A percentile compares a stretch with the other conserved stretches of the same genome.
Conservation (phyloP, 805 yeast species). For the Isabelozyma heimii region DNA sequence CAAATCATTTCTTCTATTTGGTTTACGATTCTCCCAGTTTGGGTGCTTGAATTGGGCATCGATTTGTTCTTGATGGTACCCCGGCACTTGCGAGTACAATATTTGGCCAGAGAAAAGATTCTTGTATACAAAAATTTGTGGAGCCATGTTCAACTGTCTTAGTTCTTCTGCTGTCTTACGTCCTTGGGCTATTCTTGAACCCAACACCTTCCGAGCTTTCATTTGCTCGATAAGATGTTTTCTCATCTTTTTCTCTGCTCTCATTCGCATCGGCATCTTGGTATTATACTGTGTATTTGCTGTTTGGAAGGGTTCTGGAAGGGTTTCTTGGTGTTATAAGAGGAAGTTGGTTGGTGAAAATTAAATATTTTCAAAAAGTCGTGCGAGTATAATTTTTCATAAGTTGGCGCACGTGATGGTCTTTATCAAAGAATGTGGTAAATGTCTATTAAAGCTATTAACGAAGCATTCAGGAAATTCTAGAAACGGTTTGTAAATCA, state of each 20-base stretch:
- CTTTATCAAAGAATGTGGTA: too few species aligned
- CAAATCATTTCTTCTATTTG: constrained; percentile 75
- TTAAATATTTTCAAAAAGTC: background rate
- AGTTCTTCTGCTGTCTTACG: constrained; percentile 32
- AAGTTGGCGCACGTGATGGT: too few species aligned
- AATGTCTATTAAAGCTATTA: too few species aligned
- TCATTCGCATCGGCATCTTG: constrained; percentile 34
- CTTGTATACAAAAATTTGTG: constrained; percentile 80
- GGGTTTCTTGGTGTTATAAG: background rate
- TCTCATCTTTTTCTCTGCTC: constrained; percentile 47
- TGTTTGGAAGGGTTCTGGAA: background rate
- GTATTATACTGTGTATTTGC: background rate
- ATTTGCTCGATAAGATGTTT: constrained; percentile 45
- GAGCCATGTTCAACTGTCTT: constrained; percentile 59
- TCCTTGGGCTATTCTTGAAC: constrained; percentile 42
- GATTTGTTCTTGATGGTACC: constrained; percentile 55
- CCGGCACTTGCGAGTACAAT: constrained; percentile 81
- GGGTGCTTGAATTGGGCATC: constrained; percentile 74
- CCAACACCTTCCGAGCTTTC: constrained; percentile 40
- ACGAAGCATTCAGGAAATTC: too few species aligned
- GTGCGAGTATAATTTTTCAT: background rate
- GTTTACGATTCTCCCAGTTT: constrained; percentile 85
- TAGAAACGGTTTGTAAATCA: too few species aligned
- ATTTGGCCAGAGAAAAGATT: constrained; percentile 90
- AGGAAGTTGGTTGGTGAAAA: background rate